Evolutionary conservation across 768 basidiomycete species (phyloP).

Genomic region (Rhodocollybia butyracea): DNA sequence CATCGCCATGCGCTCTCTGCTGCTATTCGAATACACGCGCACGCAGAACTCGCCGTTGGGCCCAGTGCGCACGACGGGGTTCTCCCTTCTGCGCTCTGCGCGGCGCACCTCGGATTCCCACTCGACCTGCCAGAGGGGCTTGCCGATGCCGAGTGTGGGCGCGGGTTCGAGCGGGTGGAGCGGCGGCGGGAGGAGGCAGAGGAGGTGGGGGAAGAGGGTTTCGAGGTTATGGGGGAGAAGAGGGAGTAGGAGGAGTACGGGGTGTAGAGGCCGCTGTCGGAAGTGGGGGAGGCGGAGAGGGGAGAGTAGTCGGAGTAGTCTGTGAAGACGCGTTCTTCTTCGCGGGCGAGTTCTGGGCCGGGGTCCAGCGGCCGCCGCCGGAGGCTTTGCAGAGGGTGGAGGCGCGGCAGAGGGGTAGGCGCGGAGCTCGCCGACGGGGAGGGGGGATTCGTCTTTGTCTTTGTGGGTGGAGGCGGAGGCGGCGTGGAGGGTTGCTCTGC

Average conservation of each 20-base stretch:
- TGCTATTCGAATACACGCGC: constrained; percentile 10
- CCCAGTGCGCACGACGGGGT: constrained; percentile 66
- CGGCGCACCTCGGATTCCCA: constrained; percentile 66
- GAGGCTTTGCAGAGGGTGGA: constrained; percentile 72
- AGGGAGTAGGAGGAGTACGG: neutral
- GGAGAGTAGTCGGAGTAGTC: neutral
- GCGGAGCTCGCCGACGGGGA: constrained; percentile 56
- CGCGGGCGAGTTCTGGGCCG: constrained; percentile 41
- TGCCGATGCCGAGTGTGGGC: constrained; percentile 57
- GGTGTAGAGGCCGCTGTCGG: neutral
- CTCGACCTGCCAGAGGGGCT: constrained; percentile 65
- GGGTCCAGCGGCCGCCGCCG: constrained; percentile 80
- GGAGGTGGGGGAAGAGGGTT: neutral
- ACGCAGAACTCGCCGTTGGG: constrained; percentile 11
- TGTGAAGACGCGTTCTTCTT: neutral
- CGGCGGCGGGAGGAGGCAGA: neutral
- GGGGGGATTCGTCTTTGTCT: neutral
- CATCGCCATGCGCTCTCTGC: neutral
- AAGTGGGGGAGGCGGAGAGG: neutral
- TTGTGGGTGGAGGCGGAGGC: constrained; percentile 13
- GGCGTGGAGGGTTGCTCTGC: constrained; percentile 28
- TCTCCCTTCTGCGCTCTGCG: constrained; percentile 43
- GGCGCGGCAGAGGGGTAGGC: constrained; percentile 70
- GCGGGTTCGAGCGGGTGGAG: constrained; percentile 45
- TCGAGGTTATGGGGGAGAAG: neutral